Conservation (phyloP, 2,329 filamentous ascomycete genomes). For the Trichophyton mentagrophytes region DNA sequence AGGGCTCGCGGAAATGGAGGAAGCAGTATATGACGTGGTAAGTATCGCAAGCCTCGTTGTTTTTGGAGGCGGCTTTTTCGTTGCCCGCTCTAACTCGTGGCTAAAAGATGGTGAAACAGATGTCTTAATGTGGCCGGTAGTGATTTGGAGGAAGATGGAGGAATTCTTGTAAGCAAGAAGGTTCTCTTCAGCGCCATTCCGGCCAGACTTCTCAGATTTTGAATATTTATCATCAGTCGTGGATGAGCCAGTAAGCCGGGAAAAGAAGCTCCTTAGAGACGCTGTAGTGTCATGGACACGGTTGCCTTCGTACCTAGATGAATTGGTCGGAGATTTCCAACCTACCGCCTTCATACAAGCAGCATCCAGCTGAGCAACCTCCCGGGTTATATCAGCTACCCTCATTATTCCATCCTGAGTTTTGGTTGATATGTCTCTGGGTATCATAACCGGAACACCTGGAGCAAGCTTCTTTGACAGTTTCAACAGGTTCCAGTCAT, state of each 20-base stretch:
- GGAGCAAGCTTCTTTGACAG: conserved; percentile 79
- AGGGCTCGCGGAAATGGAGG: conserved; percentile 50
- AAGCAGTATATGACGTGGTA: conserved; percentile 81
- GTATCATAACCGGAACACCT: conserved; percentile 57
- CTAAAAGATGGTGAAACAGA: conserved; percentile 61
- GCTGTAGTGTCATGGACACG: conserved; percentile 34
- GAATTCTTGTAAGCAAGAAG: conserved; percentile 58
- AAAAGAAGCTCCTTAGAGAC: conserved; percentile 68
- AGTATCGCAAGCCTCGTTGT: conserved; percentile 73
- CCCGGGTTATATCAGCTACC: conserved; percentile 64
- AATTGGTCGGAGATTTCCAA: conserved; percentile 54
- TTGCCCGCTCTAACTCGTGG: conserved; percentile 81
- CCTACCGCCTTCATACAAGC: conserved; percentile 77
- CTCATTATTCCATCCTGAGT: conserved; percentile 86
- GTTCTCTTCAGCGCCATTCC: conserved; percentile 55
- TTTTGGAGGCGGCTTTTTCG: conserved; percentile 91
- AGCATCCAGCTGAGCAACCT: conserved; percentile 85
- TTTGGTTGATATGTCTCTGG: conserved; percentile 63
- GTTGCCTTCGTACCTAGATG: conserved; percentile 27
- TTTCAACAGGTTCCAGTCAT: conserved; percentile 68
- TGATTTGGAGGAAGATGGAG: conserved; percentile 79
- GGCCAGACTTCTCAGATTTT: conserved; percentile 42
- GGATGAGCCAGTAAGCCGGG: conserved; percentile 51
- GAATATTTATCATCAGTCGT: conserved; percentile 35
- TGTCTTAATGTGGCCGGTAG: conserved; percentile 68